Conservation (phyloP, 495 filamentous ascomycete genomes). For the Cudoniella acicularis region DNA sequence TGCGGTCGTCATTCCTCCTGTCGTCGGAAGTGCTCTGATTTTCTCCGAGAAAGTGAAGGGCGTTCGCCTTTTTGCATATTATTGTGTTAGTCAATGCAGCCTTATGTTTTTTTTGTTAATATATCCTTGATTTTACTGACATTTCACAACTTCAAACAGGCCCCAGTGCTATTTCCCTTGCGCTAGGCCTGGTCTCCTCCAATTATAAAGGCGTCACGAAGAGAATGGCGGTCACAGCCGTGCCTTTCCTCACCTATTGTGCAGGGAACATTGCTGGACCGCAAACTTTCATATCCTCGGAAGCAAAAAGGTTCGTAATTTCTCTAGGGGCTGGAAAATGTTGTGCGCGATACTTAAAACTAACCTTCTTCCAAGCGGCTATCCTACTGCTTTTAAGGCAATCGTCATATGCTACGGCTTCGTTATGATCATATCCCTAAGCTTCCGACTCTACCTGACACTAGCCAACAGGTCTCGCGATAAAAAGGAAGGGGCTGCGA, state of each 20-base stretch:
- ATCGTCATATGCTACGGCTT: slow-evolving; percentile 51
- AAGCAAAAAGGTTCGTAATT: slow-evolving; percentile 12
- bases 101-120: too few species aligned
- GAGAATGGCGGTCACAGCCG: slow-evolving; percentile 20
- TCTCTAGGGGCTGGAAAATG: too few species aligned
- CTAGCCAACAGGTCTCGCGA: slow-evolving; percentile 25
- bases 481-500: slow-evolving; percentile 38
- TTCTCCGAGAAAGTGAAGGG: slow-evolving; percentile 6
- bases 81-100: slow-evolving; percentile 3
- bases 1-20: slow-evolving; percentile 33
- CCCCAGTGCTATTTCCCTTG: slow-evolving; percentile 29
- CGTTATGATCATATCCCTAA: slow-evolving; percentile 33
- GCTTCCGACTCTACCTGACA: slow-evolving; percentile 36
- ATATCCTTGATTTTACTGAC: not conserved
- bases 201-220: slow-evolving; percentile 23
- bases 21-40: slow-evolving; percentile 38
- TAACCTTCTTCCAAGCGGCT: slow-evolving; percentile 3
- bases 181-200: slow-evolving; percentile 29
- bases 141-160: slow-evolving; percentile 25
- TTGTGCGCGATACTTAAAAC: too few species aligned
- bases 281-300: slow-evolving; percentile 14
- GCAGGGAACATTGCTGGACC: slow-evolving; percentile 21
- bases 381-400: slow-evolving; percentile 43
- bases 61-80: slow-evolving; percentile 16
- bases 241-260: slow-evolving; percentile 22